Evolutionary conservation across 2,329 filamentous ascomycete species (phyloP).

Genomic region (Alternaria triticimaculans): DNA sequence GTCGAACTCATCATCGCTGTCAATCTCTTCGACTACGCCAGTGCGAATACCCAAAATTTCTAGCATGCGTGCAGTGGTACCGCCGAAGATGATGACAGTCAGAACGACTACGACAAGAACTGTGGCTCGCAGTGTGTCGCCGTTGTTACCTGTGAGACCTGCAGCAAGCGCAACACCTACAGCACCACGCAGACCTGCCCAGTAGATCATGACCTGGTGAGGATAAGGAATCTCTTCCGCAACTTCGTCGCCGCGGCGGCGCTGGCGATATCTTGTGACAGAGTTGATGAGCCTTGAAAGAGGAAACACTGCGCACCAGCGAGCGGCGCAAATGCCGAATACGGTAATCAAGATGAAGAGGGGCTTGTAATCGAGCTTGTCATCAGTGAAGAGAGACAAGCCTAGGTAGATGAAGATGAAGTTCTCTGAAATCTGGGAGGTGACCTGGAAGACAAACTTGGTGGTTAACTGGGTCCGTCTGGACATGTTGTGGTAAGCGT

Average conservation of each 20-base stretch:
- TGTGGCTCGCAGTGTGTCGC: slow-evolving; percentile 84
- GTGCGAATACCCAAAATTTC: slow-evolving; percentile 97
- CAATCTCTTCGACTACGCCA: slow-evolving; percentile 94
- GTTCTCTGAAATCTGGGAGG: slow-evolving; percentile 95
- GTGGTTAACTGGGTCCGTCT: slow-evolving; percentile 95
- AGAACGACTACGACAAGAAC: slow-evolving; percentile 97
- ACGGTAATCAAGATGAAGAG: slow-evolving; percentile 94
- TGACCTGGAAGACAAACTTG: slow-evolving; percentile 95
- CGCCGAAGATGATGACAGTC: slow-evolving; percentile 98
- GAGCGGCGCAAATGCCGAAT: slow-evolving; percentile 86
- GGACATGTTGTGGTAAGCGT: slow-evolving; percentile 99
- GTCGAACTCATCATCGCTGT: slow-evolving; percentile 98
- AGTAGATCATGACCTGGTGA: slow-evolving; percentile 99
- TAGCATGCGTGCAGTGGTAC: slow-evolving; percentile 95
- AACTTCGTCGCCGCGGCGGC: slow-evolving; percentile 72
- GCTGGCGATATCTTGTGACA: slow-evolving; percentile 85
- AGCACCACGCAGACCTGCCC: slow-evolving; percentile 93
- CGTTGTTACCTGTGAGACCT: slow-evolving; percentile 81
- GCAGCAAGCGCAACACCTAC: slow-evolving; percentile 95
- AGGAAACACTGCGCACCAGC: slow-evolving; percentile 95
- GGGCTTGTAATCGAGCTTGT: slow-evolving; percentile 86
- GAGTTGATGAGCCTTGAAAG: slow-evolving; percentile 89
- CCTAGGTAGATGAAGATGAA: slow-evolving; percentile 99
- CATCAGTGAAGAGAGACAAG: slow-evolving; percentile 91
- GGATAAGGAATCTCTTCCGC: slow-evolving; percentile 86